Evolutionary conservation across 148 eudicot species (phyloP).

Genomic region (Heliamphora exappendiculata): DNA sequence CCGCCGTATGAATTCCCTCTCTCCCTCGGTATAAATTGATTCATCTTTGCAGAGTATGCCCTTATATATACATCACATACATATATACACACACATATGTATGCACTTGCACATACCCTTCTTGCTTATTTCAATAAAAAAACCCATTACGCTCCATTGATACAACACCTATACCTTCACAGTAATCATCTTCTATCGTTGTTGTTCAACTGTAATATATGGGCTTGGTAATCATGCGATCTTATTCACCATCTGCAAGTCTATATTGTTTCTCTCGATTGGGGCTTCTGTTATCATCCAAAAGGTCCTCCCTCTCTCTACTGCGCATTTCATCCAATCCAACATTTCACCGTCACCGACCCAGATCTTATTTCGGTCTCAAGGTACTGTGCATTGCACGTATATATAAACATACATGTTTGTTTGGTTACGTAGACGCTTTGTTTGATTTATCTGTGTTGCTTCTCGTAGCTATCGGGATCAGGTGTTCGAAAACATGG

Average conservation of each 20-base stretch:
- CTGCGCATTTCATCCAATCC: neutral
- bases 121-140: neutral
- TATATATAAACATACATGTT: neutral
- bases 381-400: conserved; percentile 12
- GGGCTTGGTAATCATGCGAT: conserved; percentile 17
- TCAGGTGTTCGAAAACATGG: conserved; percentile 9
- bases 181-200: neutral
- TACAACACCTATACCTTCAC: neutral
- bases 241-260: conserved; percentile 11
- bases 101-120: no score
- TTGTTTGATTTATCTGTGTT: neutral
- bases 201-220: neutral
- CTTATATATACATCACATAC: neutral
- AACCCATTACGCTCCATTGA: neutral
- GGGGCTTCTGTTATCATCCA: conserved; percentile 3
- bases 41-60: neutral
- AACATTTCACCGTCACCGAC: neutral
- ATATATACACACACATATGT: neutral
- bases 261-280: neutral
- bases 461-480: conserved; percentile 13
- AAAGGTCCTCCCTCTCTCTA: neutral
- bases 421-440: neutral
- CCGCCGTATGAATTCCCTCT: neutral
- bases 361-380: conserved; percentile 7
- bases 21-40: neutral